Evolutionary conservation across 2,329 filamentous ascomycete genomes (phyloP).

Genomic region (Aspergillus transmontanensis): DNA sequence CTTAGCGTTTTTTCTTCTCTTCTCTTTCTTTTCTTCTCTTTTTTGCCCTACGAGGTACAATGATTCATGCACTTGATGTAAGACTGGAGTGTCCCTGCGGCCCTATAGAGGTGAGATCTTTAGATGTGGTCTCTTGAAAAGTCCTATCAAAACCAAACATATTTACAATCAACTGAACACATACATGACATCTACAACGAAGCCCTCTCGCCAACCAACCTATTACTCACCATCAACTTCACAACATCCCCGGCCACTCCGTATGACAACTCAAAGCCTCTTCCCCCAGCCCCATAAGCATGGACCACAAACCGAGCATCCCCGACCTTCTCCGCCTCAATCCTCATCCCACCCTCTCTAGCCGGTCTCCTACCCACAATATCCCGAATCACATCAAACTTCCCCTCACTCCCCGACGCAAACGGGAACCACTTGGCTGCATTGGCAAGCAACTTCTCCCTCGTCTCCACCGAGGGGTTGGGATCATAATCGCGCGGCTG

Average conservation of each 20-base stretch:
- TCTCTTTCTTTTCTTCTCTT: neutral
- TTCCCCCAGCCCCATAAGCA: conserved; percentile 62
- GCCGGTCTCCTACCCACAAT: conserved; percentile 50
- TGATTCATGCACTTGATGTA: neutral
- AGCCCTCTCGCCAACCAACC: conserved; percentile 25
- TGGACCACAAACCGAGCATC: conserved; percentile 47
- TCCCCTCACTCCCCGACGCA: conserved; percentile 33
- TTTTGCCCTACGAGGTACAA: neutral
- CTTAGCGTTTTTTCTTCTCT: conserved; percentile 18
- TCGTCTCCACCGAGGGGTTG: conserved; percentile 50
- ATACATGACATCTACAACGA: conserved; percentile 18
- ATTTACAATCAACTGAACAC: neutral
- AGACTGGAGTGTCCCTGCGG: neutral
- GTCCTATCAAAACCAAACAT: neutral
- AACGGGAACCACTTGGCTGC: conserved; percentile 47
- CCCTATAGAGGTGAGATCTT: neutral
- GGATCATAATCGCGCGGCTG: conserved; percentile 60
- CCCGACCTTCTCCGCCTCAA: conserved; percentile 52
- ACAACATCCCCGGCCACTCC: conserved; percentile 58
- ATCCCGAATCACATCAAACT: conserved; percentile 49
- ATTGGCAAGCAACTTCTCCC: conserved; percentile 51
- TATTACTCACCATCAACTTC: conserved; percentile 38
- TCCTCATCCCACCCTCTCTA: conserved; percentile 51
- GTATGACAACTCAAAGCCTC: conserved; percentile 65
- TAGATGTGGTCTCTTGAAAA: neutral